Conservation (phyloP, 164 flowering plant genomes). For the Macadamia integrifolia region DNA sequence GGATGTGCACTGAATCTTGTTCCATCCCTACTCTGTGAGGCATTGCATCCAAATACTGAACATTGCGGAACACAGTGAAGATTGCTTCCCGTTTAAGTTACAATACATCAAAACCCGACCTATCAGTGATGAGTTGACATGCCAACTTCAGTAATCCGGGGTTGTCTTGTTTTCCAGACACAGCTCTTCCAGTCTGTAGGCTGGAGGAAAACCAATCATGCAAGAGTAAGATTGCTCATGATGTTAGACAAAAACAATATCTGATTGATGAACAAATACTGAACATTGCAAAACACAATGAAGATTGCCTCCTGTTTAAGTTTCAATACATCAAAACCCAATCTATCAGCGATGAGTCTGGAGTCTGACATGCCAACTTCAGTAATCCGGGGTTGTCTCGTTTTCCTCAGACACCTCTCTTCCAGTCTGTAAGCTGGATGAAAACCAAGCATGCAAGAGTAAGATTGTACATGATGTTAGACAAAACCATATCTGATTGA, state of each 20-base stretch:
- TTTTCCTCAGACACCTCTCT: background rate
- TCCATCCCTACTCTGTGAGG: background rate
- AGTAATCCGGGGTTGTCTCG: slow-evolving; percentile 5
- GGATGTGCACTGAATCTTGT: background rate
- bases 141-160: background rate
- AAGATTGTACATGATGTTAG: no score
- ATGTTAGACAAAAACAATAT: no score
- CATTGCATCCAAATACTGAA: slow-evolving; percentile 5
- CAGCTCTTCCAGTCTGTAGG: slow-evolving; percentile 9
- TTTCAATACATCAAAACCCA: background rate
- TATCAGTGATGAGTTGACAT: background rate
- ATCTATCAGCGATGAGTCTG: background rate
- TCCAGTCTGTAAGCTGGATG: slow-evolving; percentile 13
- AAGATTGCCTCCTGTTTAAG: background rate
- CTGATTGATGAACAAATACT: background rate
- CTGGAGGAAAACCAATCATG: slow-evolving; percentile 1
- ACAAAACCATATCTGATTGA: background rate
- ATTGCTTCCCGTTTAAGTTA: background rate
- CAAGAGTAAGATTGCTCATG: no score
- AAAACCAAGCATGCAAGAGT: no score
- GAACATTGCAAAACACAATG: background rate
- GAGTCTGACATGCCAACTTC: background rate
- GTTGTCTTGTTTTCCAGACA: slow-evolving; percentile 6
- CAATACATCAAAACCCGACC: background rate
- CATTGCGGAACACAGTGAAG: background rate